A percentile compares a stretch with the other conserved stretches of the same genome.
Conservation (phyloP, 1,284 basidiomycete species). For the Hemileia vastatrix region DNA sequence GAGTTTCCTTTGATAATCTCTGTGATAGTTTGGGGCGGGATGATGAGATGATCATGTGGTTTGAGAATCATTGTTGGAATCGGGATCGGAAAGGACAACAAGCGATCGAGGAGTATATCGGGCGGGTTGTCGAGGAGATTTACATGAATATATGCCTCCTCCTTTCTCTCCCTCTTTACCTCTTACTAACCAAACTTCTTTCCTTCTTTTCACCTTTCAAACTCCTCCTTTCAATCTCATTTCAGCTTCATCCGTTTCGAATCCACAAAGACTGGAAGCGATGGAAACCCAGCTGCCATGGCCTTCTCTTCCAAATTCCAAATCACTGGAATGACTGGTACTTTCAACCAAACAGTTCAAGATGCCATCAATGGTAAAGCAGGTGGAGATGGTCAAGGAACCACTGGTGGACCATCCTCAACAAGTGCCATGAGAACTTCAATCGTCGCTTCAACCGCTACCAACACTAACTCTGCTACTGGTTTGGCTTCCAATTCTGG, state of each 20-base stretch:
- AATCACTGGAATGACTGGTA: slow-evolving; percentile 30
- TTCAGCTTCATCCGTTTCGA: slow-evolving; percentile 37
- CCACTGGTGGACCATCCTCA: not conserved
- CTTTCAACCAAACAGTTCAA: slow-evolving; percentile 26
- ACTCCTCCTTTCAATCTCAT: not conserved
- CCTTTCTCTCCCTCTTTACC: too few species aligned
- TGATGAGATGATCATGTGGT: too few species aligned
- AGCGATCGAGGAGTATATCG: too few species aligned
- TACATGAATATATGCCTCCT: too few species aligned
- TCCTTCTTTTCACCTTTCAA: too few species aligned
- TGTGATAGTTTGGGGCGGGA: too few species aligned
- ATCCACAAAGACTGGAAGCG: slow-evolving; percentile 26
- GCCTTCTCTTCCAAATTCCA: slow-evolving; percentile 38
- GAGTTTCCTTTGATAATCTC: not conserved
- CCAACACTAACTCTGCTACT: slow-evolving; percentile 34
- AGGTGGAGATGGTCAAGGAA: not conserved
- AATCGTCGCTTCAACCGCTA: slow-evolving; percentile 32
- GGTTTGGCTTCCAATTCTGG: too few species aligned
- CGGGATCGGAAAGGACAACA: too few species aligned
- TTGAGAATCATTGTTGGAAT: too few species aligned
- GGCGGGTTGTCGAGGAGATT: too few species aligned
- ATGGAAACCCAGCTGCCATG: slow-evolving; percentile 27
- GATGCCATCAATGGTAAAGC: not conserved
- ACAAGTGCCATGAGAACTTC: slow-evolving; percentile 17
- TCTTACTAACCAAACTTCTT: too few species aligned